These are phyloP conservation scores for Heritiera littoralis DNA, from an alignment of 345 rosid species.

Conservation along the genomic window DNA sequence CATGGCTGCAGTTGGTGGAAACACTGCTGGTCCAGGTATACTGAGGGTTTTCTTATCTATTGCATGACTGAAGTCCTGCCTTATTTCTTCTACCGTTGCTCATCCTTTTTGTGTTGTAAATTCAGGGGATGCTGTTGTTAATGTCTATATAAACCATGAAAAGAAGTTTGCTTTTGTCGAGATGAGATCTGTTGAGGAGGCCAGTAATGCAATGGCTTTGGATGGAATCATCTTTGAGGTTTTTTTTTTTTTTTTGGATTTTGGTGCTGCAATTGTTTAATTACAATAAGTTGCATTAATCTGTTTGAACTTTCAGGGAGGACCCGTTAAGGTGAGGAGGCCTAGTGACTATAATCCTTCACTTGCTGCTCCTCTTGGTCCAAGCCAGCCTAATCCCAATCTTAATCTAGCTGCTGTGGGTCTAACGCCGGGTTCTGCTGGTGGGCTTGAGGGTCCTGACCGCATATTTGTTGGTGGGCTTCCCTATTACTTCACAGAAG, in stretches of 20 bases:
- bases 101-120: slow-evolving; percentile 24
- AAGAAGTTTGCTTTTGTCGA: slow-evolving; percentile 99
- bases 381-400: slow-evolving; percentile 94
- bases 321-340: slow-evolving; percentile 98
- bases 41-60: background rate
- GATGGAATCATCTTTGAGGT: slow-evolving; percentile 98
- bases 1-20: slow-evolving; percentile 97
- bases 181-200: slow-evolving; percentile 99
- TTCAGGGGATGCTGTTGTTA: slow-evolving; percentile 97
- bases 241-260: background rate
- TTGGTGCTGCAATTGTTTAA: background rate
- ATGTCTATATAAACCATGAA: slow-evolving; percentile 97
- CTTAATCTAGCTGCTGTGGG: slow-evolving; percentile 97
- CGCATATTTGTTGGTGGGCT: slow-evolving; percentile 97
- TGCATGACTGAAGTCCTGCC: too few relatives aligned
- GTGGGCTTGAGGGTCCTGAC: slow-evolving; percentile 99
- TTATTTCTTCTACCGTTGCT: background rate
- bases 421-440: slow-evolving; percentile 80
- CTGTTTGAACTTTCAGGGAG: slow-evolving; percentile 57
- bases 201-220: slow-evolving; percentile 99
- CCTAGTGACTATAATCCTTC: slow-evolving; percentile 97
- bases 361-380: slow-evolving; percentile 96
- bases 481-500: slow-evolving; percentile 93
- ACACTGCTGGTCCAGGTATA: slow-evolving; percentile 95
- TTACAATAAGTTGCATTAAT: background rate